Evolutionary conservation across 148 eudicot genomes (phyloP).

Genomic region (Heliamphora exappendiculata): DNA sequence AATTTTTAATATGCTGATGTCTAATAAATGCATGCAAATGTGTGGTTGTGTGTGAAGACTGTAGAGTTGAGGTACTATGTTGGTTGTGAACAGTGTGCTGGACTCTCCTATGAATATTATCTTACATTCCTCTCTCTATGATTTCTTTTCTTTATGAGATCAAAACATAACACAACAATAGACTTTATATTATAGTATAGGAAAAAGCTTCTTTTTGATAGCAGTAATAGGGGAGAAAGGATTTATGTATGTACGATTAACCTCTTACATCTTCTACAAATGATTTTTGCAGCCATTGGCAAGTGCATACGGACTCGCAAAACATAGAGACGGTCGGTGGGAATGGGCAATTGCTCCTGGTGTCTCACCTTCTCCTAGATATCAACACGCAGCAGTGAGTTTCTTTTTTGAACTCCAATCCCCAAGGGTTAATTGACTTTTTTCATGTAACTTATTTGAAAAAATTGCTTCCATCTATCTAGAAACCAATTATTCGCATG

Average conservation of each 20-base stretch:
- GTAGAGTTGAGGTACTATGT: neutral
- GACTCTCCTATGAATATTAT: neutral
- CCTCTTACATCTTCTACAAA: neutral
- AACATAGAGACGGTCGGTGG: constrained; percentile 99
- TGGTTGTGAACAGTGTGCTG: neutral
- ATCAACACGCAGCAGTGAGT: constrained; percentile 99
- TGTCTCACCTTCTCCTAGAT: constrained; percentile 94
- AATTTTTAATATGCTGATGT: neutral
- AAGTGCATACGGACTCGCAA: constrained; percentile 96
- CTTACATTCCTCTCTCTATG: neutral
- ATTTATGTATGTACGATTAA: neutral
- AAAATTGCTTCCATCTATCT: neutral
- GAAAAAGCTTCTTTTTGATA: too few relatives aligned
- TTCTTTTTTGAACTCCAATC: neutral
- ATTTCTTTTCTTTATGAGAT: neutral
- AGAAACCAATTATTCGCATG: constrained; percentile 3
- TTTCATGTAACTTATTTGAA: neutral
- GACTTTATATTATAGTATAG: too few relatives aligned
- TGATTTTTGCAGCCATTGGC: constrained; percentile 62
- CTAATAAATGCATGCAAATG: neutral
- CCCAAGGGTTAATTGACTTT: neutral
- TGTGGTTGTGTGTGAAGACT: neutral
- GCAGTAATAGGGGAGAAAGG: too few relatives aligned
- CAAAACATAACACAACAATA: neutral
- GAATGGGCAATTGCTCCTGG: constrained; percentile 99